These are phyloP conservation scores for Willaertia magna DNA, from an alignment of 208 protist genomes.

Conservation along the genomic window DNA sequence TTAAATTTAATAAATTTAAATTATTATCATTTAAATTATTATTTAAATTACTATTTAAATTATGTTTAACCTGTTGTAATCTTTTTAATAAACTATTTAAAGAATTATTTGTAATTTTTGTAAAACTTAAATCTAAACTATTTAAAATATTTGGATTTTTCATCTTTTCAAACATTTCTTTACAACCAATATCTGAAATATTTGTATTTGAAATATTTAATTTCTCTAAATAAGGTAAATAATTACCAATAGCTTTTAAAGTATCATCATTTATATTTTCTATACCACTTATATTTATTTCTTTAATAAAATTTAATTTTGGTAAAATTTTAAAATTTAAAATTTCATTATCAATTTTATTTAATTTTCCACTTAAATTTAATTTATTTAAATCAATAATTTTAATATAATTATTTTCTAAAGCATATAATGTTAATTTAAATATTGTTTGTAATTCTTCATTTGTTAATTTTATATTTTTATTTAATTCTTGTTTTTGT, in stretches of 20 bases:
- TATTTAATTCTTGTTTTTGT: no score
- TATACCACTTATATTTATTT: not conserved
- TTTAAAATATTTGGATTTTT: not conserved
- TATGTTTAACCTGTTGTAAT: no score
- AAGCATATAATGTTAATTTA: not conserved
- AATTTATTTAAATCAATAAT: not conserved
- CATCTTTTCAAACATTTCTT: not conserved
- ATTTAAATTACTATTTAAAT: no score
- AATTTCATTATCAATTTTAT: not conserved
- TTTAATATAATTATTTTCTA: not conserved
- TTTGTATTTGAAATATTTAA: not conserved
- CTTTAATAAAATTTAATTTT: not conserved
- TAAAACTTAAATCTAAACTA: not conserved
- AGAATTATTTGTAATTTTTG: not conserved
- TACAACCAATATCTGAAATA: not conserved
- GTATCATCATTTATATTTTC: not conserved
- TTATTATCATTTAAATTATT: no score
- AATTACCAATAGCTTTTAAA: not conserved
- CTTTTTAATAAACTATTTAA: not conserved
- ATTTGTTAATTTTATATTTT: no score
- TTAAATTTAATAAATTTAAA: not conserved
- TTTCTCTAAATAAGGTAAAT: not conserved
- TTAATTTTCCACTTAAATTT: not conserved
- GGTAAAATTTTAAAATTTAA: not conserved
- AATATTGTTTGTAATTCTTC: not conserved